A percentile compares a stretch with the other conserved stretches of the same genome.
phyloP scores from a whole-genome alignment of 1,284 basidiomycete genomes.

The Trichosporon sp. region DNA sequence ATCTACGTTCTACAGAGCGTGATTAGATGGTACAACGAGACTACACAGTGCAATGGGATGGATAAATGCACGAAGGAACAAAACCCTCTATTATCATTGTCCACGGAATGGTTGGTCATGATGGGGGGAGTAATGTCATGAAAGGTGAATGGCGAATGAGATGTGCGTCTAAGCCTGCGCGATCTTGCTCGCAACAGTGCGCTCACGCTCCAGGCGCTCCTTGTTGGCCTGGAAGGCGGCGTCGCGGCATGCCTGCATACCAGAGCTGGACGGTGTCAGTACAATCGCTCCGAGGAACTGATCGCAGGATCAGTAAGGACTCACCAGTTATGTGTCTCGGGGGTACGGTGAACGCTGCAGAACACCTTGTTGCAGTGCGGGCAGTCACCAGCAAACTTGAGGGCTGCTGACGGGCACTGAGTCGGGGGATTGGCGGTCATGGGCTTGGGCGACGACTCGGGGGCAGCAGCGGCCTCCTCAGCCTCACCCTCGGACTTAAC shows the following conservation, averaged over 20 bases:
- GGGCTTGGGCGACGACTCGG: conserved; percentile 32
- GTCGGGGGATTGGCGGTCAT: conserved; percentile 49
- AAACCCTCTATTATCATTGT: conserved; percentile 30
- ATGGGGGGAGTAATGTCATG: conserved; percentile 17
- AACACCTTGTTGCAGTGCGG: conserved; percentile 56
- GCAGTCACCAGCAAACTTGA: conserved; percentile 57
- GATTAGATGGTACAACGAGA: conserved; percentile 35
- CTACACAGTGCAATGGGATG: conserved; percentile 30
- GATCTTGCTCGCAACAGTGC: conserved; percentile 56
- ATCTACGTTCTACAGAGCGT: conserved; percentile 33
- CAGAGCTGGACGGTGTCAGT: conserved; percentile 42
- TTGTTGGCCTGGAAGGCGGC: conserved; percentile 59
- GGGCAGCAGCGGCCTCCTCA: conserved; percentile 29
- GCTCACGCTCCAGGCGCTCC: conserved; percentile 56
- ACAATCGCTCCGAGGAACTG: not conserved
- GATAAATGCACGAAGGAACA: conserved; percentile 18
- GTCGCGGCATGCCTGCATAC: conserved; percentile 57
- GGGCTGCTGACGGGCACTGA: conserved; percentile 55
- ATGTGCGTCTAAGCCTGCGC: conserved; percentile 48
- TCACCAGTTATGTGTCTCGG: conserved; percentile 58
- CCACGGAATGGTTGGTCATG: conserved; percentile 23
- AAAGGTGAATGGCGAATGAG: not conserved
- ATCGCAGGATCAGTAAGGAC: conserved; percentile 30
- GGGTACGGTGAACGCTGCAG: conserved; percentile 56
- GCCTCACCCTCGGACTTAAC: conserved; percentile 21